Evolutionary conservation across 108 stramenopile genomes (phyloP), one percentile per base, ranked within the genome.

Genomic region (Pseudonitzschia pungens): DNA sequence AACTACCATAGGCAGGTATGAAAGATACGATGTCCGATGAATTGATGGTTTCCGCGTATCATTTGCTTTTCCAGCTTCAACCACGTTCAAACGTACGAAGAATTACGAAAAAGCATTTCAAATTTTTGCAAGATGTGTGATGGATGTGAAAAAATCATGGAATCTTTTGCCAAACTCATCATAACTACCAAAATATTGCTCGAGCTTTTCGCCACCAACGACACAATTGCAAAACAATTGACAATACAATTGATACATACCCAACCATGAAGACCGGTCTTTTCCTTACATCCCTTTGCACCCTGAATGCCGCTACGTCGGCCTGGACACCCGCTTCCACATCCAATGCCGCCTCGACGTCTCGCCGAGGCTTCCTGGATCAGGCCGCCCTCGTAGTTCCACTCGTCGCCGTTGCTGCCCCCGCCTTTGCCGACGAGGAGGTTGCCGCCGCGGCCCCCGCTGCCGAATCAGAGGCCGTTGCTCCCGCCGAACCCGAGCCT

Each of bases 311-410:
- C 32, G 0, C 60, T 40, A 21, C n/a, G 20, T 21, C 36, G 0
- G 60, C 60, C 32, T 33, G 32, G 32, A 62, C 60, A 14, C 60
- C 60, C 20, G 40, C 36, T 40, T 62, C 29, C 6, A 31, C 57
- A 31, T 58, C 53, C 0, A 36, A 36, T 36, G 36, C 36, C 36
- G n/a, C 53, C n/a, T 54, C 53, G 24, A 15, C 57, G 57, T 67
- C 66, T n/a, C 66, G 66, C 40, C 42, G 66, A 8, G 18, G 4
- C 45, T 67, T 67, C 29, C 28, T 67, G 26, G 66, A 67, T n/a
- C 22, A 24, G 45, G 66, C 66, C 40, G 66, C 45, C 21, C 42
- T 43, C 28, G 29, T 67, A 4, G 66, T 67, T 31, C 66, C 66
- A 5, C 45, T 67, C 28, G 66, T 67, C 29, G 57, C 26, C 57